Percentiles rank a stretch among this genome's conserved stretches.
phyloP scores from a whole-genome alignment of 164 flowering plant genomes.

The Berberis vulgaris region DNA sequence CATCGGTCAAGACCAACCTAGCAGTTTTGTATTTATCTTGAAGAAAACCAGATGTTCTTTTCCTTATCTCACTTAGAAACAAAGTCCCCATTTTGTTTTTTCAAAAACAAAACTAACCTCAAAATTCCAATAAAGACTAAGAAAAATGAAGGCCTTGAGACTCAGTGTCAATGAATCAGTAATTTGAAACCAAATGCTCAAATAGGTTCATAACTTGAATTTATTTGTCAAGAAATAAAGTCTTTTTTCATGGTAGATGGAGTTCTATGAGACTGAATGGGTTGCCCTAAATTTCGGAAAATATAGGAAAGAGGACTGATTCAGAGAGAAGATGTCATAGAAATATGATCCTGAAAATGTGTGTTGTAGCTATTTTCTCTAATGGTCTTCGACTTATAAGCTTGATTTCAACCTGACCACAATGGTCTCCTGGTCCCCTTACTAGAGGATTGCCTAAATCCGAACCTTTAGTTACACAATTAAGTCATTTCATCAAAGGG shows the following conservation, averaged over 20 bases:
- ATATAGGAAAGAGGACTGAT: background rate
- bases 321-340: background rate
- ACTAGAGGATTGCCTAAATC: too few species aligned
- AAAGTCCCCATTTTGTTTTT: conserved; percentile 31
- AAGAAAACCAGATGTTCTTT: conserved; percentile 45
- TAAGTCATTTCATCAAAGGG: too few species aligned
- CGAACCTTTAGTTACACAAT: too few species aligned
- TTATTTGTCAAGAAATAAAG: background rate
- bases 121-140: background rate
- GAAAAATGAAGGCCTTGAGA: too few species aligned
- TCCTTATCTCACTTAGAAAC: conserved; percentile 33
- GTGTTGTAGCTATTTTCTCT: too few species aligned
- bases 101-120: background rate
- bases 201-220: background rate
- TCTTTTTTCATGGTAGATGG: background rate
- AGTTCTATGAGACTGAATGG: background rate
- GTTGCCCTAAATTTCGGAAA: background rate
- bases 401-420: too few species aligned
- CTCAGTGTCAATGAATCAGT: background rate
- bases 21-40: conserved; percentile 49
- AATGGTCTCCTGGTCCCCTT: too few species aligned
- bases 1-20: conserved; percentile 50
- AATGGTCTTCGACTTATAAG: too few species aligned
- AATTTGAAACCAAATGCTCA: background rate
- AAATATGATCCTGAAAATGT: too few species aligned